Evolutionary conservation across 169 alveolate genomes (phyloP).

Genomic region (Plasmodium knowlesi): DNA sequence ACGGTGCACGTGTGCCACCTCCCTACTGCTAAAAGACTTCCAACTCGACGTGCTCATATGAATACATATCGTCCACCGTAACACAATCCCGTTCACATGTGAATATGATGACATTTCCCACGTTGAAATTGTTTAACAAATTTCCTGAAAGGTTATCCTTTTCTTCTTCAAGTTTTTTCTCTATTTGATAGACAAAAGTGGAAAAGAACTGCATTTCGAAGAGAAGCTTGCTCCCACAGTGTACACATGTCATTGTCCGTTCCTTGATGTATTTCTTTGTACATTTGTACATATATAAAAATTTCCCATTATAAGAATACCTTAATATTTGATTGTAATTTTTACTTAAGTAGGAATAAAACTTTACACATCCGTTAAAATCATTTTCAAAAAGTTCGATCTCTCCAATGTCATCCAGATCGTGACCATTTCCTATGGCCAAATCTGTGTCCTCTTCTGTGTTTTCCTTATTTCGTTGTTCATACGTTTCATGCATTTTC

Average conservation of each 20-base stretch:
- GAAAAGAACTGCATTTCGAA: conserved; percentile 67
- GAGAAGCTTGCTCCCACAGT: conserved; percentile 39
- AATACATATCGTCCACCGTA: conserved; percentile 53
- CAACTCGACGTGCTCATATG: conserved; percentile 56
- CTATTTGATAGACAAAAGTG: conserved; percentile 60
- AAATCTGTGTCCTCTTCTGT: conserved; percentile 10
- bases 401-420: not conserved
- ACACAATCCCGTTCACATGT: conserved; percentile 71
- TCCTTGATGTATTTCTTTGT: conserved; percentile 36
- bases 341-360: conserved; percentile 66
- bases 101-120: conserved; percentile 64
- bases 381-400: conserved; percentile 66
- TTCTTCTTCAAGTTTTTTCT: conserved; percentile 24
- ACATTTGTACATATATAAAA: conserved; percentile 40
- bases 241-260: conserved; percentile 17
- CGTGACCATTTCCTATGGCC: conserved; percentile 10
- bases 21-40: conserved; percentile 42
- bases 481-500: conserved; percentile 61
- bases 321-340: conserved; percentile 72
- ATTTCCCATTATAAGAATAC: conserved; percentile 68
- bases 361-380: conserved; percentile 72
- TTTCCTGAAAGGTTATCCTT: conserved; percentile 3
- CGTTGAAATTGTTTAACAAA: conserved; percentile 54
- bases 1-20: not conserved
- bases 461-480: conserved; percentile 19